Evolutionary conservation across 768 basidiomycete genomes (phyloP), one percentile per base, ranked within the genome.

Genomic region (Lentinula sp.): DNA sequence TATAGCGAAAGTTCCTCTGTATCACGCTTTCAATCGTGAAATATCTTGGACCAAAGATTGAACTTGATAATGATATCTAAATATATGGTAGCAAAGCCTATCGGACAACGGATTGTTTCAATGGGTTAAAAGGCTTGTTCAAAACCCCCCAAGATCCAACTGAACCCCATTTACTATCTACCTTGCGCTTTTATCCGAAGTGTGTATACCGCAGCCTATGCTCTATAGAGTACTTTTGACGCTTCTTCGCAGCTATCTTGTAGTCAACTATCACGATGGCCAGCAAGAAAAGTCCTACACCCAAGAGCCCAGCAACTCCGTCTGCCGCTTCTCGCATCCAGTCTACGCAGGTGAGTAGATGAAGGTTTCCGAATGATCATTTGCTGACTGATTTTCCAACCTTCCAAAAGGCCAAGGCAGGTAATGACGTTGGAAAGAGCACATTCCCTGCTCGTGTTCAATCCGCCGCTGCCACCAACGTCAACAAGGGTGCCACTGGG

Each of bases 241-340:
- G 4, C 50, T 49, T 36, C 9, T 8, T 5, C 50, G 4, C 55
- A 41, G 23, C 39, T 13, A 20, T 32, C 13, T 41, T 43, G 6
- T 43, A 18, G 6, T n/a, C 18, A 20, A 23, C 20, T 10, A 0
- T 28, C 18, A 9, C 32, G 15, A 56, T 43, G 41, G n/a, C 41
- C 5, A 33, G 20, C 46, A 59, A 59, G 35, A 59, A 59, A 28
- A 56, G 35, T 15, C 36, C 55, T 28, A 56, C 39, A 3, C 39
- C 55, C 9, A 57, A 59, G 46, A 60, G 9, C 59, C 59, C 59
- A n/a, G 52, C 35, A 15, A 60, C 48, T 16, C 48, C 32, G 4
- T 15, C 59, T 18, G 48, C 46, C 18, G 59, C 59, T 23, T 51
- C 59, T 37, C 59, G 59, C 10, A n/a, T 60, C 49, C 59, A 60